Evolutionary conservation across 805 yeast genomes (phyloP).

Genomic region (Zygosaccharomyces bisporus): DNA sequence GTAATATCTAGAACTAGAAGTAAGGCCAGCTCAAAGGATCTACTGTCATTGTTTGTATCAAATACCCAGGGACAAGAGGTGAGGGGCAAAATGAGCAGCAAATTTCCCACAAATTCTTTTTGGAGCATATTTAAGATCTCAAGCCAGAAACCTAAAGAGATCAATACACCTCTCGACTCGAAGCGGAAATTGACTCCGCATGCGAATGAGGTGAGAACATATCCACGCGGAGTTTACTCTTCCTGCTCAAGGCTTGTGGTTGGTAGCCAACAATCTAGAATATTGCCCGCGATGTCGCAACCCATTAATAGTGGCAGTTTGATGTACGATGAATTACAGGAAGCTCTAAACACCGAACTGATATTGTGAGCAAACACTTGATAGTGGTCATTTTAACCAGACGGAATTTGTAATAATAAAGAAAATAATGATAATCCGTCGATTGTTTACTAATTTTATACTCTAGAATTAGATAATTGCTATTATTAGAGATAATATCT

Average conservation of each 20-base stretch:
- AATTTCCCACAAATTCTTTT: background rate
- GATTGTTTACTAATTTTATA: background rate
- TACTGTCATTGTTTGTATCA: conserved; percentile 11
- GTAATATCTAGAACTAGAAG: conserved; percentile 11
- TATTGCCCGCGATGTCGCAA: background rate
- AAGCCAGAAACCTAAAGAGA: background rate
- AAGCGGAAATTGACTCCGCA: background rate
- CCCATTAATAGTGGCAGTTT: background rate
- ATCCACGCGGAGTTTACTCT: conserved; percentile 1
- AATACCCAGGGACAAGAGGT: conserved; percentile 1
- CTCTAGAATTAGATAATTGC: conserved; percentile 1
- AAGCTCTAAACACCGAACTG: conserved; percentile 32
- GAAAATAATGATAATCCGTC: background rate
- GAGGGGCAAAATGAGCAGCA: background rate
- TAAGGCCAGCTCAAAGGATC: conserved; percentile 12
- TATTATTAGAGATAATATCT: background rate
- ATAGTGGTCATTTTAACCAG: background rate
- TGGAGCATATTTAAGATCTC: conserved; percentile 1
- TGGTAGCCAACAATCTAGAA: background rate
- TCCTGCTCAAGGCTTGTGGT: conserved; percentile 5
- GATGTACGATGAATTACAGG: conserved; percentile 25
- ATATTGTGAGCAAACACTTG: conserved; percentile 9
- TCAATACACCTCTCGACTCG: background rate
- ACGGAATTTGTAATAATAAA: conserved; percentile 4
- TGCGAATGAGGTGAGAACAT: background rate